Evolutionary conservation across 345 rosid species (phyloP), one percentile per base, ranked within the genome.

Genomic region (Balakata baccata): DNA sequence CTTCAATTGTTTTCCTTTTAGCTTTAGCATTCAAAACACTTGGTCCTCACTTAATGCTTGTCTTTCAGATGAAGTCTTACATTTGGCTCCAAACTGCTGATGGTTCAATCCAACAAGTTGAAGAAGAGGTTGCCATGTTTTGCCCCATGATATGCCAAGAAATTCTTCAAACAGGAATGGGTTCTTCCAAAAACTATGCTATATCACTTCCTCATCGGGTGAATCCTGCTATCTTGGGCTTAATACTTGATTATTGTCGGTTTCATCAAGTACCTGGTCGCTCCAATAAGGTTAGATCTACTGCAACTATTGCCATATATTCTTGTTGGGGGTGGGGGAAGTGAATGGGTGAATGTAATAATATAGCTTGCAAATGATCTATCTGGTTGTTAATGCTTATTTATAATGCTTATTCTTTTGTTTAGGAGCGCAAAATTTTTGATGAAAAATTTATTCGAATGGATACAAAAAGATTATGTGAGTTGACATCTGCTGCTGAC

Each of bases 41-140:
- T 60, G 22, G 57, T 43, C 45, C 39, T 51, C 34, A 60, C 71
- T 70, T 74, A n/a, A 7, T 53, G 38, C 43, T 65, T 69, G 34
- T 51, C 47, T 70, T 39, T 79, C 43, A 80, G 83, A 83, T 86
- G 96, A 87, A 87, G 86, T 86, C 97, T 2, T 93, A 85, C 74
- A 85, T 93, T 63, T 93, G 98, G 98, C 87, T 91, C 71, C 92
- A 89, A 79, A 93, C 94, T 73, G 86, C 86, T 60, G 98, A 93
- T 81, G 97, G 97, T 59, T 90, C 94, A 54, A 79, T 87, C 79
- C 98, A 89, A 72, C 96, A 87, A 89, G 96, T 91, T 73, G 98
- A 93, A 78, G 87, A 89, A 81, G 96, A 88, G 89, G 90, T 89
- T 83, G 97, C 97, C 66, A 89, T 89, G 92, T 93, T 86, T 84